Percentiles rank a stretch among this genome's conserved stretches.
phyloP scores from a whole-genome alignment of 805 yeast species.

The Jamesozyma lodderae region DNA sequence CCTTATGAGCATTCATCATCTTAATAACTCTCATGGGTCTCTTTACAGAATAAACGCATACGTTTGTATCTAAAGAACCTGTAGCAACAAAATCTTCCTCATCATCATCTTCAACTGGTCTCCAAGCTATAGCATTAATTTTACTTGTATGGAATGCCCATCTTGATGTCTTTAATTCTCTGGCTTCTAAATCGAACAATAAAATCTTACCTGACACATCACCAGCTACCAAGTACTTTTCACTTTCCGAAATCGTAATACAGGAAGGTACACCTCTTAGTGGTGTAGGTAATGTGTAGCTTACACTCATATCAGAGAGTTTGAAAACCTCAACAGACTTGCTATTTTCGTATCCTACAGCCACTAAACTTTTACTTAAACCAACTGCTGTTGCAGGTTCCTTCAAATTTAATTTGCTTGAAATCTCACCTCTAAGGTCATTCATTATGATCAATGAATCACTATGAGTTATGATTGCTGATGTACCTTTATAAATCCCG shows the following conservation, averaged over 20 bases:
- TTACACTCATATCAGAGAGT: slow-evolving; percentile 23
- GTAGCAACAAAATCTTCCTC: slow-evolving; percentile 66
- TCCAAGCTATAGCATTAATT: slow-evolving; percentile 74
- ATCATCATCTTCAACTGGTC: slow-evolving; percentile 34
- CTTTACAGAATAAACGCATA: slow-evolving; percentile 70
- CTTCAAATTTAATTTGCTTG: slow-evolving; percentile 26
- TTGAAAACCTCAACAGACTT: slow-evolving; percentile 36
- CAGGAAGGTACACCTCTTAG: slow-evolving; percentile 55
- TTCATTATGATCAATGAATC: slow-evolving; percentile 31
- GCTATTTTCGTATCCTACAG: slow-evolving; percentile 40
- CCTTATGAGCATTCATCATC: slow-evolving; percentile 73
- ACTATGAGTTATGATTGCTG: slow-evolving; percentile 40
- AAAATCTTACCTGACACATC: slow-evolving; percentile 80
- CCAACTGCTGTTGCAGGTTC: slow-evolving; percentile 41
- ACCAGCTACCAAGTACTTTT: slow-evolving; percentile 67
- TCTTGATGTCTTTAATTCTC: slow-evolving; percentile 61
- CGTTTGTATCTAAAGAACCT: slow-evolving; percentile 75
- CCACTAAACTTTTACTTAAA: slow-evolving; percentile 35
- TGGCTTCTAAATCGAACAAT: slow-evolving; percentile 51
- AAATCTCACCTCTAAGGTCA: slow-evolving; percentile 29
- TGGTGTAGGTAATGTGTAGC: slow-evolving; percentile 32
- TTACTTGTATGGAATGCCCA: slow-evolving; percentile 94
- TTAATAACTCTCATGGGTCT: slow-evolving; percentile 73
- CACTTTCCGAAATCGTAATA: slow-evolving; percentile 63
- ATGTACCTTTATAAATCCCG: slow-evolving; percentile 29